Percentiles rank a stretch among this genome's conserved stretches.
Conservation (phyloP, 106 monocot species). For the Dioscorea zingiberensis region DNA sequence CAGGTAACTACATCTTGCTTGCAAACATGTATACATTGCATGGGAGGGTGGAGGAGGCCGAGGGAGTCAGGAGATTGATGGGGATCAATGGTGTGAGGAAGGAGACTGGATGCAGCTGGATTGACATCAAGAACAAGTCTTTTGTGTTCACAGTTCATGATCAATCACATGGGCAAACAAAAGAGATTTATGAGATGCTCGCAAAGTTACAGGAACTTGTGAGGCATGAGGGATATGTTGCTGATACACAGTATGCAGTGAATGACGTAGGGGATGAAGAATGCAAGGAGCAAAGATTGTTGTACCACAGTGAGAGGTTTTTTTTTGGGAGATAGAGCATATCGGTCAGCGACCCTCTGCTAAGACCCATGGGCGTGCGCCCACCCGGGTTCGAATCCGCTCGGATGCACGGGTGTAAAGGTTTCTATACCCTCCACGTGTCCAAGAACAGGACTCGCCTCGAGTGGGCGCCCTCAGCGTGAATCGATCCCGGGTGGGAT, state of each 20-base stretch:
- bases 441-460: no score
- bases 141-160: constrained; percentile 17
- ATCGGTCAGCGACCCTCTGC: no score
- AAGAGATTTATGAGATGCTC: constrained; percentile 24
- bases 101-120: constrained; percentile 32
- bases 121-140: constrained; percentile 8
- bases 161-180: constrained; percentile 10
- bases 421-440: no score
- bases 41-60: constrained; percentile 18
- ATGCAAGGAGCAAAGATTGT: constrained; percentile 17
- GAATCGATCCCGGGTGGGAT: no score
- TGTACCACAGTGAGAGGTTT: constrained; percentile 10
- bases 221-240: constrained; percentile 28
- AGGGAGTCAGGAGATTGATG: constrained; percentile 21
- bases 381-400: no score
- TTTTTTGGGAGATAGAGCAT: no score
- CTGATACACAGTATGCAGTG: constrained; percentile 15
- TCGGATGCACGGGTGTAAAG: no score
- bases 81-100: constrained; percentile 18
- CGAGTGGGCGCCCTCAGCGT: no score
- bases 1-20: constrained; percentile 38
- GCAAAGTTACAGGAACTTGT: constrained; percentile 8
- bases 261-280: constrained; percentile 21
- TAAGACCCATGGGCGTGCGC: no score
- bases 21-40: constrained; percentile 27